Base-by-base conservation (phyloP, 2,329 filamentous ascomycete species). In the Aspergillus niger region DNA sequence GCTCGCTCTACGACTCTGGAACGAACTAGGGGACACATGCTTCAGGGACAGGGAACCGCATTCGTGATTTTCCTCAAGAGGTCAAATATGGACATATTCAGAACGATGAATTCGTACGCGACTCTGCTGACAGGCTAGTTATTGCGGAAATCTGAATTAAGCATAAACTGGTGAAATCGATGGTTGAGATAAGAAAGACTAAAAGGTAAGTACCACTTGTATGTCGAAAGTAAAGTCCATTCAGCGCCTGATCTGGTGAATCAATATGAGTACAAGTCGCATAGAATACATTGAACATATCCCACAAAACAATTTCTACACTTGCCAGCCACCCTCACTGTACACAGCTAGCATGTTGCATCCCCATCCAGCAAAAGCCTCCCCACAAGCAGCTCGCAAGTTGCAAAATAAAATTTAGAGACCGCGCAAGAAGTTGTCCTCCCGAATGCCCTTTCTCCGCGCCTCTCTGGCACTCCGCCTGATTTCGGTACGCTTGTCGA, bases 401-500 rank as follows among this genome's bases (percentile, higher is more conserved):
- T 22, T 32, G 39, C 39, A 26, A 24, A 44, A 54, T 59, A 58
- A 15, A 51, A 65, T 61, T 72, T 75, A 81, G 69, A 82, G 72
- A 26, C 79, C 78, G 57, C 77, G 77, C 70, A 82, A 71, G 74
- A 80, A 82, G 72, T 82, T 82, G 41, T 72, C 72, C 63, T 82
- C 79, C 62, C 78, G 73, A 56, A 82, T 81, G 15, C 69, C 70
- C 70, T 80, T 81, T 60, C 79, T 74, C 62, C 80, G 76, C 5
- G 79, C 79, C 15, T 72, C 72, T 59, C 80, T 73, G 24, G 77
- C 75, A 64, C 77, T 80, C 70, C 77, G 78, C 13, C 74, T 80
- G 28, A 82, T 74, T 63, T 80, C 75, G 17, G 68, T 62, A 41
- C 78, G 70, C 61, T 77, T 75, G 38, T 74, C 70, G 28, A 77